Conservation (phyloP, 2,329 filamentous ascomycete species). For the Penicillium sp. region DNA sequence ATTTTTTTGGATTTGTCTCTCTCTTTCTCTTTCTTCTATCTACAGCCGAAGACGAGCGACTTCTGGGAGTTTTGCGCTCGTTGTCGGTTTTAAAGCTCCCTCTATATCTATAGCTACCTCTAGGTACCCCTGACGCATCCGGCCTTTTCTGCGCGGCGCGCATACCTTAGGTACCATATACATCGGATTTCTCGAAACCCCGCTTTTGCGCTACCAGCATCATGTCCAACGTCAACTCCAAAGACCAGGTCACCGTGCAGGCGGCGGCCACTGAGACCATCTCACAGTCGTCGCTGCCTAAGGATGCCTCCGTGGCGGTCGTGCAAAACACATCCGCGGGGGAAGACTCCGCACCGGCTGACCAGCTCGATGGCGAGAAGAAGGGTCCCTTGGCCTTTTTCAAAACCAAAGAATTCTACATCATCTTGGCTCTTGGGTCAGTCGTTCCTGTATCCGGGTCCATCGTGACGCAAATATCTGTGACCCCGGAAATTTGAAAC, state of each 20-base stretch:
- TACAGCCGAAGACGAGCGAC: conserved; percentile 52
- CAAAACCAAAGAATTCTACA: conserved; percentile 83
- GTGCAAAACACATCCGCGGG: conserved; percentile 12
- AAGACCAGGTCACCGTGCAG: conserved; percentile 30
- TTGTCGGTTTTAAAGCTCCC: conserved; percentile 54
- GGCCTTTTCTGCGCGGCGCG: conserved; percentile 12
- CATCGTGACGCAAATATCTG: background rate
- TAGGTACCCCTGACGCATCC: background rate
- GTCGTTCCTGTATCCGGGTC: conserved; percentile 26
- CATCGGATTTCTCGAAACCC: conserved; percentile 10
- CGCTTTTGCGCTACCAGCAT: conserved; percentile 17
- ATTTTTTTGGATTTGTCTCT: conserved; percentile 15
- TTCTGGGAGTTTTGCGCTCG: conserved; percentile 63
- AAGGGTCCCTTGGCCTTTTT: conserved; percentile 70
- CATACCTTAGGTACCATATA: too few species aligned
- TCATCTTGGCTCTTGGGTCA: conserved; percentile 75
- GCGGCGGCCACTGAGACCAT: conserved; percentile 9
- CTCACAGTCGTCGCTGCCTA: conserved; percentile 22
- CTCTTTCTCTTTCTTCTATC: conserved; percentile 11
- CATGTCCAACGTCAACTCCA: conserved; percentile 35
- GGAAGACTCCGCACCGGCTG: conserved; percentile 34
- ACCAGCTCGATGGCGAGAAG: conserved; percentile 48
- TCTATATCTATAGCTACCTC: background rate
- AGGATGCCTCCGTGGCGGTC: conserved; percentile 22
- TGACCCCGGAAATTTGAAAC: too few species aligned